Evolutionary conservation across 306 rosid genomes (phyloP).

Genomic region (Chamaecrista fasciculata): DNA sequence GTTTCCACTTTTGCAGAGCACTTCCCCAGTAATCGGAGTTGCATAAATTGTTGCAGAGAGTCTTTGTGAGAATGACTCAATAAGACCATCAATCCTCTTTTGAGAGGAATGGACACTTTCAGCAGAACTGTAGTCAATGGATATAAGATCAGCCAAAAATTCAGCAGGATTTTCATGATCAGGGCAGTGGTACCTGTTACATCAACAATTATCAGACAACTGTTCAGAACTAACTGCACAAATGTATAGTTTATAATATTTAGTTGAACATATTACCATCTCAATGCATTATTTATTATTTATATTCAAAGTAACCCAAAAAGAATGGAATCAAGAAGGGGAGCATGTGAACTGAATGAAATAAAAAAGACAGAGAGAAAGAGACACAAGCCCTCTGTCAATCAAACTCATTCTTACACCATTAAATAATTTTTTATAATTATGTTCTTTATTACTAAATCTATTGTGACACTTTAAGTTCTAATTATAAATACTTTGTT

Average conservation of each 20-base stretch:
- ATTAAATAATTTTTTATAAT: no score
- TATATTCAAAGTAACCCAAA: conserved; percentile 19
- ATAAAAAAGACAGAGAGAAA: no score
- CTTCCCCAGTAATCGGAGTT: conserved; percentile 56
- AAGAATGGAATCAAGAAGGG: background rate
- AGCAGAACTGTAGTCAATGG: conserved; percentile 87
- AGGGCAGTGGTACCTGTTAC: conserved; percentile 80
- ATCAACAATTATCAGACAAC: conserved; percentile 26
- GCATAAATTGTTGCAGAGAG: conserved; percentile 63
- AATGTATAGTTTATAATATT: conserved; percentile 7
- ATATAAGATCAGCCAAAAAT: conserved; percentile 95
- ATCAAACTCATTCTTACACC: no score
- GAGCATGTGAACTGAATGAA: conserved; percentile 11
- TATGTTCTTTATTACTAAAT: no score
- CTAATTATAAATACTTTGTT: no score
- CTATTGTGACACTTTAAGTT: no score
- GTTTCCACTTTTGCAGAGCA: conserved; percentile 36
- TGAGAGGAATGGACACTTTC: conserved; percentile 73
- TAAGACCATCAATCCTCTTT: conserved; percentile 75
- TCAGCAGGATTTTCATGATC: conserved; percentile 93
- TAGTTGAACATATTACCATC: conserved; percentile 6
- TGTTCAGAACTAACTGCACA: background rate
- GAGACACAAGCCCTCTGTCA: no score
- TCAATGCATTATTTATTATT: conserved; percentile 17
- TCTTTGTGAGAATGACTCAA: conserved; percentile 69